Evolutionary conservation across 495 filamentous ascomycete species (phyloP).

Genomic region (Aspergillus conjunctus): DNA sequence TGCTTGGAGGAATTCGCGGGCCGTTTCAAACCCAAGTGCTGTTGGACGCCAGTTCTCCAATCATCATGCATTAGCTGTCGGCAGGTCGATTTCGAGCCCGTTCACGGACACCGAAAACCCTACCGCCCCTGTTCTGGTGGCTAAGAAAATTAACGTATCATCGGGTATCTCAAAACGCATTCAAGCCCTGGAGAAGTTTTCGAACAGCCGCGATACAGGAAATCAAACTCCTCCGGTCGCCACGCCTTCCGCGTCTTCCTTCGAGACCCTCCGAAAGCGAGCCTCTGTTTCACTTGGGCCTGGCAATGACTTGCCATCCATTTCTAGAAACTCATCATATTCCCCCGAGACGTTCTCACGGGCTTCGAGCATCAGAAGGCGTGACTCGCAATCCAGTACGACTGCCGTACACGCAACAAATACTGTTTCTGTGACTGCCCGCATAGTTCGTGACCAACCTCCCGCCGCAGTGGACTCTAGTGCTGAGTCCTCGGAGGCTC

Average conservation of each 20-base stretch:
- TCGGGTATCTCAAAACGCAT: constrained; percentile 89
- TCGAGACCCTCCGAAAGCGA: constrained; percentile 46
- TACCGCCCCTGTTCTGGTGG: constrained; percentile 43
- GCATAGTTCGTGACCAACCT: constrained; percentile 66
- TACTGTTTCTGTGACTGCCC: constrained; percentile 79
- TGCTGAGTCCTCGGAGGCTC: constrained; percentile 48
- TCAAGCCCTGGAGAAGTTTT: constrained; percentile 80
- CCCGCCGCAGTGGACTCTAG: constrained; percentile 31
- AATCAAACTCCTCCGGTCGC: constrained; percentile 24
- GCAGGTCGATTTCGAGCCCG: constrained; percentile 44
- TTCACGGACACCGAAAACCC: constrained; percentile 33
- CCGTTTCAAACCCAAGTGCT: constrained; percentile 52
- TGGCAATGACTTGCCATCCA: constrained; percentile 24
- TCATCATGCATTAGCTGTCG: constrained; percentile 45
- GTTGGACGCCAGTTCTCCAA: constrained; percentile 30
- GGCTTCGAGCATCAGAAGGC: constrained; percentile 36
- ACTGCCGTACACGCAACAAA: constrained; percentile 40
- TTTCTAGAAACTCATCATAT: constrained; percentile 24
- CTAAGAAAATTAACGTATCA: constrained; percentile 80
- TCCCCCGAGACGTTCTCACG: constrained; percentile 33
- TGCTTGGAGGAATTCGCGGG: constrained; percentile 49
- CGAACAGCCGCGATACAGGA: constrained; percentile 48
- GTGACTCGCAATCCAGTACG: constrained; percentile 32
- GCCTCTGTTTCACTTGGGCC: constrained; percentile 29
- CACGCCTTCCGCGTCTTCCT: constrained; percentile 39